A percentile compares a stretch with the other conserved stretches of the same genome.
Conservation (phyloP, 257 asterid species). For the Fraxinus cuspidata region DNA sequence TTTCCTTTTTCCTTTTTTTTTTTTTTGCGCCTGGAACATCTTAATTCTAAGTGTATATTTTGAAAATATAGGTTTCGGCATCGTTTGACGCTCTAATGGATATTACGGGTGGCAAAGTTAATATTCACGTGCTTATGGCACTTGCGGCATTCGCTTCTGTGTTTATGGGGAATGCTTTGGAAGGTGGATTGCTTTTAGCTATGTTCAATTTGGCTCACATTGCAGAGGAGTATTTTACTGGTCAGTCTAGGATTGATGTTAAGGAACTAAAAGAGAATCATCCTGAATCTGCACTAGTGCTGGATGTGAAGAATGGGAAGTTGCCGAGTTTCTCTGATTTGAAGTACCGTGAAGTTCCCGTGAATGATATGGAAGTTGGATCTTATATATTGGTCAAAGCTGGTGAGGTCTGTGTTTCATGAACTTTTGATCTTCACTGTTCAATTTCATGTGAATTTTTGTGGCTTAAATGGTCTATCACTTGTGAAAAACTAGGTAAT, state of each 20-base stretch:
- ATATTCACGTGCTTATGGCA: constrained; percentile 97
- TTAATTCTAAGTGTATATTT: constrained; percentile 1
- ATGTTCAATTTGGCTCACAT: constrained; percentile 98
- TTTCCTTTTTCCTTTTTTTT: not conserved
- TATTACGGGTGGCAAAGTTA: constrained; percentile 79
- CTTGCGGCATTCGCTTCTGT: constrained; percentile 97
- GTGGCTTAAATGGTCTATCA: not conserved
- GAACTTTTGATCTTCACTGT: constrained; percentile 17
- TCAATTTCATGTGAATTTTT: constrained; percentile 12
- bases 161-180: constrained; percentile 88
- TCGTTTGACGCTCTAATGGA: constrained; percentile 83
- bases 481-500: constrained; percentile 1
- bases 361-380: constrained; percentile 75
- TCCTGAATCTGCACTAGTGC: constrained; percentile 82
- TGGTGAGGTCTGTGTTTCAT: constrained; percentile 89
- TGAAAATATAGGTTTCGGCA: constrained; percentile 67
- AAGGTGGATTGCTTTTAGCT: constrained; percentile 96
- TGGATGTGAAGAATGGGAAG: constrained; percentile 59
- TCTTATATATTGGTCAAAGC: constrained; percentile 94
- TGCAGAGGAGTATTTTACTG: constrained; percentile 93
- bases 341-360: constrained; percentile 72
- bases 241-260: constrained; percentile 84
- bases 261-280: constrained; percentile 85
- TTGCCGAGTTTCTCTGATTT: constrained; percentile 67
- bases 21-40: not conserved